Evolutionary conservation across 148 eudicot genomes (phyloP).

Genomic region (Mesembryanthemum crystallinum): DNA sequence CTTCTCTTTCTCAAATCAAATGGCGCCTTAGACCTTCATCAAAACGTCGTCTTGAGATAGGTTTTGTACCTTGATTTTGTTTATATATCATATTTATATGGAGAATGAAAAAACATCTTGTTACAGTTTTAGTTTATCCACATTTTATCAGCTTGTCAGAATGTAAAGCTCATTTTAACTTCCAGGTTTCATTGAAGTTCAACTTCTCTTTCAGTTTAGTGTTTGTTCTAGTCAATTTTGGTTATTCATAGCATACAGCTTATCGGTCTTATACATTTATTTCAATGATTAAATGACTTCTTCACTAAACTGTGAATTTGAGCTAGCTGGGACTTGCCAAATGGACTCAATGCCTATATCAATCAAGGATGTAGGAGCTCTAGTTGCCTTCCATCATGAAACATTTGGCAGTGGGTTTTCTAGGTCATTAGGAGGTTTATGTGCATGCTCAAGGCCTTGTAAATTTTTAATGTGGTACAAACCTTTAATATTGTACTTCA

Average conservation of each 20-base stretch:
- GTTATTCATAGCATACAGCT: not conserved
- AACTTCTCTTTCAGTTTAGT: not conserved
- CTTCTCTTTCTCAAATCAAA: slow-evolving; percentile 47
- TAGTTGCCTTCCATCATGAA: no score
- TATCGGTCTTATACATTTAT: not conserved
- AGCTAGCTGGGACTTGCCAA: no score
- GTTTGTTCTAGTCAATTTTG: not conserved
- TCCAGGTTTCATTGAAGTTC: not conserved
- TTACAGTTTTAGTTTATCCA: not conserved
- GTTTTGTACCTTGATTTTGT: slow-evolving; percentile 19
- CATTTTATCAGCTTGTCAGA: not conserved
- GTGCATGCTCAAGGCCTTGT: no score
- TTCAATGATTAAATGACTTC: not conserved
- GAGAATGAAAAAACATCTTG: no score
- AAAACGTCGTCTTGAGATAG: slow-evolving; percentile 75
- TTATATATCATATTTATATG: not conserved
- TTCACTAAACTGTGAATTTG: no score
- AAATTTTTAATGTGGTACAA: no score
- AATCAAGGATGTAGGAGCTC: no score
- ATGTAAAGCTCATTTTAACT: not conserved
- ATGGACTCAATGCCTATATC: no score
- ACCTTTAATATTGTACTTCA: no score
- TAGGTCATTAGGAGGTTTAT: no score
- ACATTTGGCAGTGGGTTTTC: no score
- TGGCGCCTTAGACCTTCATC: slow-evolving; percentile 76